Conservation (phyloP, 768 basidiomycete genomes). For the Galerina marginata region DNA sequence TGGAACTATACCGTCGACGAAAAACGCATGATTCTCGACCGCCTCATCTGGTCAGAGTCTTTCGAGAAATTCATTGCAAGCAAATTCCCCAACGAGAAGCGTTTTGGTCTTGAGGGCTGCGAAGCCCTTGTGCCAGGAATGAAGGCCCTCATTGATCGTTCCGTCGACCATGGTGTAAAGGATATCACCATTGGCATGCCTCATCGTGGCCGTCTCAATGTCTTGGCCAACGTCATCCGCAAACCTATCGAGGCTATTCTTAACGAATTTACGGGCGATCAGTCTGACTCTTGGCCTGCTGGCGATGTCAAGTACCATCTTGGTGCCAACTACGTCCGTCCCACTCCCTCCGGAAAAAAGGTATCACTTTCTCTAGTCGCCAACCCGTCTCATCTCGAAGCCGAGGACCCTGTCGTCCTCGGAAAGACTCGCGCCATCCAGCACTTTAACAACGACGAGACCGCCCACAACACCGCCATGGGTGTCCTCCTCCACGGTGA, state of each 20-base stretch:
- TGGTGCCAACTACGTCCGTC: constrained; percentile 97
- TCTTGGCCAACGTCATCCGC: constrained; percentile 96
- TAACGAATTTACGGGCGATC: constrained; percentile 90
- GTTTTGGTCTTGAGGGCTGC: constrained; percentile 98
- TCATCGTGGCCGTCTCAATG: constrained; percentile 97
- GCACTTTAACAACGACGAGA: constrained; percentile 90
- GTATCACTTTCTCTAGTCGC: constrained; percentile 97
- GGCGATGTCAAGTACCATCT: constrained; percentile 99
- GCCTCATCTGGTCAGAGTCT: constrained; percentile 99
- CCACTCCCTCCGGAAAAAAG: constrained; percentile 97
- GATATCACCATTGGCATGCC: constrained; percentile 99
- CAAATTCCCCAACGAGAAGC: constrained; percentile 99
- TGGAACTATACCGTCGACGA: constrained; percentile 99
- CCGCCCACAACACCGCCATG: constrained; percentile 85
- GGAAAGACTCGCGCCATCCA: constrained; percentile 98
- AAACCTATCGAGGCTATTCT: constrained; percentile 98
- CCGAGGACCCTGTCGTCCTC: constrained; percentile 96
- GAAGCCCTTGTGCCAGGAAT: constrained; percentile 98
- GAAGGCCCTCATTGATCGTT: constrained; percentile 99
- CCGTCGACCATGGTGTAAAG: constrained; percentile 95
- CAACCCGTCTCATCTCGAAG: constrained; percentile 98
- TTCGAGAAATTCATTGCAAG: constrained; percentile 98
- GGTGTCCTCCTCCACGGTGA: constrained; percentile 96
- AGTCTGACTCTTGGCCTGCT: constrained; percentile 74
- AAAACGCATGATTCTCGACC: constrained; percentile 98